phyloP scores from a whole-genome alignment of 805 yeast genomes.

The Yamadazyma phyllophila region DNA sequence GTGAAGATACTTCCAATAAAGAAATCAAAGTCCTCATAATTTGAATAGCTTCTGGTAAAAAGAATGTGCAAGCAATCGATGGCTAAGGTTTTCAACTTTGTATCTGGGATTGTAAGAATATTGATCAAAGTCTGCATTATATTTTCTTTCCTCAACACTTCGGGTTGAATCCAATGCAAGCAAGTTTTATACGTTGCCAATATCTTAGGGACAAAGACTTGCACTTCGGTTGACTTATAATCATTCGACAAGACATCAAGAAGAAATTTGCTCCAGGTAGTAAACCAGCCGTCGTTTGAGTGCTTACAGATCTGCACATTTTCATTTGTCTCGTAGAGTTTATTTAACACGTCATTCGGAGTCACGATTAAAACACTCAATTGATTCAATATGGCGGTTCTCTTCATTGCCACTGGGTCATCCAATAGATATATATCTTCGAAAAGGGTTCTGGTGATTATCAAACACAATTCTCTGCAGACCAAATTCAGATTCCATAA shows the following conservation, averaged over 20 bases:
- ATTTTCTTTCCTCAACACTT: slow-evolving; percentile 64
- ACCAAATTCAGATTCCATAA: slow-evolving; percentile 68
- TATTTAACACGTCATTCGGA: slow-evolving; percentile 60
- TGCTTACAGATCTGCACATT: slow-evolving; percentile 63
- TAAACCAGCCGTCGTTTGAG: slow-evolving; percentile 82
- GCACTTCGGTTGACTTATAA: slow-evolving; percentile 24
- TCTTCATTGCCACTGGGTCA: slow-evolving; percentile 82
- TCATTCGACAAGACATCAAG: slow-evolving; percentile 34
- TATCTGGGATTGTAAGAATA: slow-evolving; percentile 57
- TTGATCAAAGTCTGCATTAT: slow-evolving; percentile 61
- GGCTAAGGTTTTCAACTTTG: slow-evolving; percentile 74
- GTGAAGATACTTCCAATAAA: slow-evolving; percentile 78
- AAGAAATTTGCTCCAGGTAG: slow-evolving; percentile 55
- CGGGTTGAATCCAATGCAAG: slow-evolving; percentile 86
- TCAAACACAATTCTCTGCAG: slow-evolving; percentile 72
- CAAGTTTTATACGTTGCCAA: slow-evolving; percentile 85
- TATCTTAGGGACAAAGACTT: slow-evolving; percentile 58
- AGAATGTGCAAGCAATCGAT: slow-evolving; percentile 88
- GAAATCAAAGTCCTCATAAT: slow-evolving; percentile 66
- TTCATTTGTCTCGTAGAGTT: slow-evolving; percentile 63
- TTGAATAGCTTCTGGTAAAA: slow-evolving; percentile 72
- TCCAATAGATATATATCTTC: slow-evolving; percentile 92
- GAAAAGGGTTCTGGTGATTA: slow-evolving; percentile 79
- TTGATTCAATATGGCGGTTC: slow-evolving; percentile 75
- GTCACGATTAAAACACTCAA: slow-evolving; percentile 82